Base-by-base conservation (phyloP, 139 green algal genomes). In the Ulvella scutata region DNA sequence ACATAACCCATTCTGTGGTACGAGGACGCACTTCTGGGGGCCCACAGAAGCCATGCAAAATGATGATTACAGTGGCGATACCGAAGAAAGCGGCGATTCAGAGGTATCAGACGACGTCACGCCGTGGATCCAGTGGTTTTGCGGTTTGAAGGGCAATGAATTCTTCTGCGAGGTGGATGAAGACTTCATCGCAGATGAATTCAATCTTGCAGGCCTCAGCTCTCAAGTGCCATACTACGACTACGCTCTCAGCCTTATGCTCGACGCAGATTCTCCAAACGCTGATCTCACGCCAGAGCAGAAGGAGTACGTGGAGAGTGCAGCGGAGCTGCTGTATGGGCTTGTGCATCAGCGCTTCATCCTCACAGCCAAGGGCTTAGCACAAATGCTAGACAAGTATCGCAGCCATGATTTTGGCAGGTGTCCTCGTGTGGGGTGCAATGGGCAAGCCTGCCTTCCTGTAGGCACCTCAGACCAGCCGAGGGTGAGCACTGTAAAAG, bases 171-270 rank as follows among this genome's bases (percentile, higher is more conserved):
- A 87, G 77, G 88, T 95, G 21, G 88, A 94, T n/a, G 91, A 96
- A 59, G 91, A 97, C 33, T 98, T 96, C 85, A 97, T 98, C 62
- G 90, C 97, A 80, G 94, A 98, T 80, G 94, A 97, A 80, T 98
- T 98, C 85, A 98, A 98, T 78, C 84, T 98, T 4, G 90, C 80
- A 51, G 94, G 94, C 0, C 89, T 98, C 7, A 90, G 83, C 77
- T 87, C 79, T 3, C 80, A 91, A 82, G 94, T 98, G 51, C 94
- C 93, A 9, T 98, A 98, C 79, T 98, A 98, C 73, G 94, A 98
- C 74, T 97, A 97, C 72, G 94, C 94, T 0, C 82, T 98, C 26
- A 93, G 98, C 78, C 83, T 98, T 51, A 97, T 98, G 34, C 78
- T 98, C 29, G 93, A 98, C 74, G 86, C 92, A 37, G 93, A 98